Evolutionary conservation across 176 grass and related monocot genomes (phyloP).

Genomic region (Oryza officinalis): DNA sequence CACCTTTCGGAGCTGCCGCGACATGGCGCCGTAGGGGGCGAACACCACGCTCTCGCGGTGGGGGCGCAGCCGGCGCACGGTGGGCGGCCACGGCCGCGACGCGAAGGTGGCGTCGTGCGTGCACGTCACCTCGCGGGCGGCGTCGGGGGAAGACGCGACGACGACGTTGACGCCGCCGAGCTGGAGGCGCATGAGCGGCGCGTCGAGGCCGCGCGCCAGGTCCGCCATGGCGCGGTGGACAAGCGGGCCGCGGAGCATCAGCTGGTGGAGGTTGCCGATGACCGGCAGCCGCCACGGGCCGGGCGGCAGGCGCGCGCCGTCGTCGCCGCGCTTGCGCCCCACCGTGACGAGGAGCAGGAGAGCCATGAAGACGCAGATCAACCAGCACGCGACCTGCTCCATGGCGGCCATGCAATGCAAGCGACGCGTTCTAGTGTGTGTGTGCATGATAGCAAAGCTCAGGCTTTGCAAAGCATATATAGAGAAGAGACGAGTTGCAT

Average conservation of each 20-base stretch:
- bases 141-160: conserved; percentile 39
- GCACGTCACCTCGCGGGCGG: conserved; percentile 35
- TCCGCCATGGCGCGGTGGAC: conserved; percentile 16
- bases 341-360: not conserved
- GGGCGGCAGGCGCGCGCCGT: no score
- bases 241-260: conserved; percentile 3
- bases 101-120: conserved; percentile 41
- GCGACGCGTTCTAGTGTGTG: no score
- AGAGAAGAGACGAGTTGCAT: no score
- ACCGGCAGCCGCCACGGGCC: conserved; percentile 37
- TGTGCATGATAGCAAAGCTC: no score
- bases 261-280: conserved; percentile 47
- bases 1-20: conserved; percentile 20
- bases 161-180: conserved; percentile 31
- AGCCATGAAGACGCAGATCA: not conserved
- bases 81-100: not conserved
- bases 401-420: no score
- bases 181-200: conserved; percentile 36
- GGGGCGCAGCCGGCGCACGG: not conserved
- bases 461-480: no score
- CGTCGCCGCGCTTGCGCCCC: not conserved
- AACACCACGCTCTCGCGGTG: conserved; percentile 5
- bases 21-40: conserved; percentile 1
- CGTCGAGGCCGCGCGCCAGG: not conserved
- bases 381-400: not conserved